Base-by-base conservation (phyloP, 179 eudicot species). In the Pouteria campechiana region DNA sequence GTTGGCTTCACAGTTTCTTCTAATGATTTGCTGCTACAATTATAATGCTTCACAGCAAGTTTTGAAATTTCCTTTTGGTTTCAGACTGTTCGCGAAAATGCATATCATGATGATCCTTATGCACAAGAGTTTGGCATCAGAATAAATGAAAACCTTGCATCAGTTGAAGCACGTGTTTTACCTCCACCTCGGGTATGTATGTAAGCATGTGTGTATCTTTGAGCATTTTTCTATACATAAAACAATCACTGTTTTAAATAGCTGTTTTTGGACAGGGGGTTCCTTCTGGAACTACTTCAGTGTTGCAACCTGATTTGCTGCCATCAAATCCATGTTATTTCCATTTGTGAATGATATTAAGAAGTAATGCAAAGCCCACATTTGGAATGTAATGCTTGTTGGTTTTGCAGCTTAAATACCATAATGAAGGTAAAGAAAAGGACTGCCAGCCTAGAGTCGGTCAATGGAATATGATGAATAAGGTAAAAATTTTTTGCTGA, bases 381-480 rank as follows among this genome's bases (percentile, higher is more conserved):
- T n/a, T n/a, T n/a, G n/a, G n/a, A n/a, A n/a, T n/a, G n/a, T n/a
- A n/a, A n/a, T n/a, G n/a, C n/a, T n/a, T n/a, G n/a, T n/a, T n/a
- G n/a, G n/a, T n/a, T n/a, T n/a, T n/a, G n/a, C n/a, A n/a, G n/a
- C n/a, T n/a, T n/a, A 87, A 87, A 54, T 87, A 74, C 66, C 67
- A 71, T 62, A 92, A 83, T 37, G 49, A 61, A 28, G 96, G 94
- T 20, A 84, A 75, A 63, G 92, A 80, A 44, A 80, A 66, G 31
- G 94, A 79, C 32, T 67, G 66, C 72, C 48, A 74, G 31, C 96
- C 96, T 10, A 84, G 80, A 52, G 79, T 74, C 44, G 96, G 96
- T 44, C 94, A 83, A 52, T 83, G 96, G 94, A 87, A 87, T 48
- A 87, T 87, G 96, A 65, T 70, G 28, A 84, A 87, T 71, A 87